Evolutionary conservation across 2,329 filamentous ascomycete genomes (phyloP).

Genomic region (Amphichorda felina): DNA sequence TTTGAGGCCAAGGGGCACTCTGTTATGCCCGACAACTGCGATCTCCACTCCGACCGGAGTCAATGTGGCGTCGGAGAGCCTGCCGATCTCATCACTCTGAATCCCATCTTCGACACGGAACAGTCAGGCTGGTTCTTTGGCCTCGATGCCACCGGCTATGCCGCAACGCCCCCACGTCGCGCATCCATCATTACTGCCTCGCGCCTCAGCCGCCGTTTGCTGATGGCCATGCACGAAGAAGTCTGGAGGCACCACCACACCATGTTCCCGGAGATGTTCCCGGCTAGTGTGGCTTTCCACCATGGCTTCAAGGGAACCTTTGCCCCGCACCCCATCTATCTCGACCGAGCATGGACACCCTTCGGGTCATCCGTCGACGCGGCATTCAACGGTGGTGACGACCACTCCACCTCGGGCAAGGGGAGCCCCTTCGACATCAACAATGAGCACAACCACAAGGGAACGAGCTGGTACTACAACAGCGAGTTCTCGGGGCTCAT

Average conservation of each 20-base stretch:
- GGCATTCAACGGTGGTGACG: constrained; percentile 69
- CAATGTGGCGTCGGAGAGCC: constrained; percentile 59
- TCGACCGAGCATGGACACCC: constrained; percentile 65
- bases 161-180: constrained; percentile 44
- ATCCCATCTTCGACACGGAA: constrained; percentile 63
- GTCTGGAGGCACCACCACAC: constrained; percentile 53
- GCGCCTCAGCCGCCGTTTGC: constrained; percentile 52
- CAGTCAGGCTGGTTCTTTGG: constrained; percentile 63
- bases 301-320: constrained; percentile 70
- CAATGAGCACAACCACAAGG: constrained; percentile 74
- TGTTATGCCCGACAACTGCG: constrained; percentile 42
- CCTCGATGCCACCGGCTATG: constrained; percentile 59
- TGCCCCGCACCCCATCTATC: constrained; percentile 70
- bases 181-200: constrained; percentile 62
- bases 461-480: constrained; percentile 78
- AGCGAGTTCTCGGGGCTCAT: constrained; percentile 65
- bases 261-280: constrained; percentile 77
- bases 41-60: constrained; percentile 33
- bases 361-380: constrained; percentile 50
- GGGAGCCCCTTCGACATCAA: constrained; percentile 56
- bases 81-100: constrained; percentile 66
- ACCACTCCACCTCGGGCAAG: constrained; percentile 50
- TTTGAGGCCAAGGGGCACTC: constrained; percentile 40
- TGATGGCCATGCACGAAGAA: constrained; percentile 65
- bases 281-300: constrained; percentile 56